A percentile compares a stretch with the other conserved stretches of the same genome.
phyloP scores from a whole-genome alignment of 495 filamentous ascomycete species.

The Sordaria brevicollis region DNA sequence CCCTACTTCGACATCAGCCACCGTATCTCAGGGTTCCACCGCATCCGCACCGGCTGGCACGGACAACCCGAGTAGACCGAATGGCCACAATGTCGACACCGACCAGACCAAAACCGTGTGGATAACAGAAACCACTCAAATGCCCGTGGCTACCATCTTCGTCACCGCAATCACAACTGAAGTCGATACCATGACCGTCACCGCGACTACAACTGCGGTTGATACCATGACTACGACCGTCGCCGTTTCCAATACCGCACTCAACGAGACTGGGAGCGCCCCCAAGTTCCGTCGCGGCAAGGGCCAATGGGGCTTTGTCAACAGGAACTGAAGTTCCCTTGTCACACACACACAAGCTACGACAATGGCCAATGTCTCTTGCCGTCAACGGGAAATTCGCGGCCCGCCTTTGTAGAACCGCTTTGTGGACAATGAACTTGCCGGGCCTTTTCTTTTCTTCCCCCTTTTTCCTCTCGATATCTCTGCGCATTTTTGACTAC shows the following conservation, averaged over 20 bases:
- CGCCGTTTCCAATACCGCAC: background rate
- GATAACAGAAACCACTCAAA: constrained; percentile 15
- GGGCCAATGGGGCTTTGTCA: background rate
- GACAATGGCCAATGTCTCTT: background rate
- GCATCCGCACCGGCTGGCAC: background rate
- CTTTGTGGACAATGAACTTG: background rate
- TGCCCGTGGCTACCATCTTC: constrained; percentile 11
- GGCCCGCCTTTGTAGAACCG: background rate
- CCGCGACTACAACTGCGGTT: no score
- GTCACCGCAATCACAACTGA: constrained; percentile 3
- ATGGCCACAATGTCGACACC: background rate
- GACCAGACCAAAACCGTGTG: background rate
- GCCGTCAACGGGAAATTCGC: background rate
- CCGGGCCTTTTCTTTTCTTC: background rate
- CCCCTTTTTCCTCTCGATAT: background rate
- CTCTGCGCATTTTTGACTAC: background rate
- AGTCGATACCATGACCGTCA: background rate
- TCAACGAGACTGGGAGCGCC: background rate
- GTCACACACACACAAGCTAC: background rate
- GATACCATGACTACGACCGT: background rate
- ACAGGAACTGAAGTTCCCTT: background rate
- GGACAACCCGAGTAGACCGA: background rate
- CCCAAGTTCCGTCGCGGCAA: background rate
- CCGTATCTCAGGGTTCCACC: background rate
- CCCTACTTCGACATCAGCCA: background rate